These are phyloP conservation scores for Boletus sp. DNA, from an alignment of 768 basidiomycete genomes.

Conservation along the genomic window DNA sequence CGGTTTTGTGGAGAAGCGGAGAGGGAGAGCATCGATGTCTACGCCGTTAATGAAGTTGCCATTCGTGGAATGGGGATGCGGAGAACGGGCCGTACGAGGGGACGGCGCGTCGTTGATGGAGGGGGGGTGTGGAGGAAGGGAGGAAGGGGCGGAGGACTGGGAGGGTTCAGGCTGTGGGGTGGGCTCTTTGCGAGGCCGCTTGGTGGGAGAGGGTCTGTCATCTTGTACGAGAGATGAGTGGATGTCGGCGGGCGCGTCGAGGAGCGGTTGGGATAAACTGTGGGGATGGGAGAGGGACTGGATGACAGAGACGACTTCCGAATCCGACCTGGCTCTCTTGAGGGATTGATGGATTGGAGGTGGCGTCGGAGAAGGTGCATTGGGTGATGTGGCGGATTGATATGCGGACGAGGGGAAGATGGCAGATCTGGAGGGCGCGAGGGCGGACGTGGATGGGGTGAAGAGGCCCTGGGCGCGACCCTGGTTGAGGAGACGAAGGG, in stretches of 20 bases:
- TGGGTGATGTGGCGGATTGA: slow-evolving; percentile 45
- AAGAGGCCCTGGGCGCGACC: slow-evolving; percentile 84
- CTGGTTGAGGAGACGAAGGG: slow-evolving; percentile 79
- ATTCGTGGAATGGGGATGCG: slow-evolving; percentile 46
- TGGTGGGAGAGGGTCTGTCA: slow-evolving; percentile 67
- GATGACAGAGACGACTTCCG: slow-evolving; percentile 44
- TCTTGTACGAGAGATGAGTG: slow-evolving; percentile 48
- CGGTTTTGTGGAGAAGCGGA: slow-evolving; percentile 71
- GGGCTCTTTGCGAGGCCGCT: slow-evolving; percentile 64
- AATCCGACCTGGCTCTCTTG: slow-evolving; percentile 65
- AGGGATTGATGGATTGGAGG: slow-evolving; percentile 47
- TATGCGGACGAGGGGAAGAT: slow-evolving; percentile 57
- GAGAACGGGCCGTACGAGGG: slow-evolving; percentile 43
- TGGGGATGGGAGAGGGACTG: slow-evolving; percentile 16
- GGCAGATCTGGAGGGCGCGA: slow-evolving; percentile 42
- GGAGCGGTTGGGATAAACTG: slow-evolving; percentile 23
- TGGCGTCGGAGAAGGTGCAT: slow-evolving; percentile 53
- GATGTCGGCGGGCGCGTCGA: slow-evolving; percentile 43
- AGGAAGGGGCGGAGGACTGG: slow-evolving; percentile 15
- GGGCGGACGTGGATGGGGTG: slow-evolving; percentile 75
- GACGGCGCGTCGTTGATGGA: slow-evolving; percentile 32
- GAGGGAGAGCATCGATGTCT: slow-evolving; percentile 45
- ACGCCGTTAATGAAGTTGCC: slow-evolving; percentile 42
- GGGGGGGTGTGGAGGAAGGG: slow-evolving; percentile 30
- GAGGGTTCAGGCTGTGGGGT: slow-evolving; percentile 34